Base-by-base conservation (phyloP, 2,329 filamentous ascomycete genomes). In the Penicillium sp. region DNA sequence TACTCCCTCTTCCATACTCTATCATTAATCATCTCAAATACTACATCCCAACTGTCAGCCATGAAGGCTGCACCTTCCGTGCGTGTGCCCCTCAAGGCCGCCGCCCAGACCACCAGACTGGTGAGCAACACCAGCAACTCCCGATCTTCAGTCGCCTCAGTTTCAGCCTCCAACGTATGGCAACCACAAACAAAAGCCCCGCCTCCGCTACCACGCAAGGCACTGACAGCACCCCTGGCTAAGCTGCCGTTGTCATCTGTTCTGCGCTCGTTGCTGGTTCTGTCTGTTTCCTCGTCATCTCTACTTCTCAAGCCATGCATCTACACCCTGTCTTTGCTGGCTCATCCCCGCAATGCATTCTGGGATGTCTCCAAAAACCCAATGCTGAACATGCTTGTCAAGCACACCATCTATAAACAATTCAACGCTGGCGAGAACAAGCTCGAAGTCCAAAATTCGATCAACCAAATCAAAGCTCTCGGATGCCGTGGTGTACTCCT, bases 231-330 rank as follows among this genome's bases (percentile, higher is more conserved):
- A 11, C 73, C 72, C 7, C 60, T 76, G 25, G 66, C 72, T 15
- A 71, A 72, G 31, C 67, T 76, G 9, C 72, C 72, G 10, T 62
- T 76, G 6, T 73, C 73, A 3, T 69, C 71, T 7, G 69, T 75
- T n/a, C 43, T 75, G 34, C 70, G 73, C 33, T 75, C 73, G 16
- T 54, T 75, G 44, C 57, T 75, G 43, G 70, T 75, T 4, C 64
- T 75, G 7, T 74, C 73, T 15, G 64, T 74, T 31, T 75, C 73
- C 0, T 75, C 73, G 5, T 74, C 73, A 1, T 39, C 69, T 6
- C 53, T 87, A 5, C 83, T 96, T 0, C 83, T 96, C 8, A 79
- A 81, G 13, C 87, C 90, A 2, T 93, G 88, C 40, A 82, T 95
- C 53, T 82, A 81, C 57, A 77, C 89, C 49, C 89, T 96, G 72